Conservation (phyloP, 108 stramenopile genomes). For the Cyclotella atomus region DNA sequence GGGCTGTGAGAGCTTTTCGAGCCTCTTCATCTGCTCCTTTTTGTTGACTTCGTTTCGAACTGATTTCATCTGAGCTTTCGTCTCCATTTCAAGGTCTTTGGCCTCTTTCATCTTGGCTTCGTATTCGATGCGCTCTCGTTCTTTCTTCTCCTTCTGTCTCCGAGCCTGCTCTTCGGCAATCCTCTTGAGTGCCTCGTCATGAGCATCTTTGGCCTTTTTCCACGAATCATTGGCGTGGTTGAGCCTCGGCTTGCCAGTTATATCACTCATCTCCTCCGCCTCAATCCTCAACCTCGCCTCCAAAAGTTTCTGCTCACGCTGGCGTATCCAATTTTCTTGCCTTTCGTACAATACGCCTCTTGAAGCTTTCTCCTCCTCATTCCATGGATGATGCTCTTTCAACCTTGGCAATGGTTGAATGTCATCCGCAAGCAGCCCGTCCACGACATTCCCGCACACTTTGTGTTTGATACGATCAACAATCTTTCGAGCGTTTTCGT, state of each 20-base stretch:
- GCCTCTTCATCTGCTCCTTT: conserved; percentile 28
- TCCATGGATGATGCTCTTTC: not conserved
- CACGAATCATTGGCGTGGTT: conserved; percentile 30
- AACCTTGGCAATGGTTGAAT: not conserved
- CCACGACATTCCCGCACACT: conserved; percentile 20
- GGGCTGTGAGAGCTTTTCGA: conserved; percentile 29
- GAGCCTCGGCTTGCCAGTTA: conserved; percentile 33
- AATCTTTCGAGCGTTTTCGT: conserved; percentile 22
- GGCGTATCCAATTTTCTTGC: conserved; percentile 36
- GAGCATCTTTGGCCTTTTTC: conserved; percentile 37
- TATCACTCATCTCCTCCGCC: conserved; percentile 20
- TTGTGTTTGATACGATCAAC: conserved; percentile 29
- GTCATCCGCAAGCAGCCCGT: conserved; percentile 15
- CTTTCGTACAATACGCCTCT: conserved; percentile 13
- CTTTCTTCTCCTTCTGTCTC: conserved; percentile 21
- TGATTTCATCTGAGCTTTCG: conserved; percentile 9
- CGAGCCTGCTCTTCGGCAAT: conserved; percentile 19
- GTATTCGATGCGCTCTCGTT: conserved; percentile 16
- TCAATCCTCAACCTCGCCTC: conserved; percentile 24
- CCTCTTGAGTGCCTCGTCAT: conserved; percentile 30
- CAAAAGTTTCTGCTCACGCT: conserved; percentile 30
- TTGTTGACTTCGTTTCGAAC: conserved; percentile 18
- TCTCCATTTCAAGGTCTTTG: conserved; percentile 4
- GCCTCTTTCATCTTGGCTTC: conserved; percentile 21
- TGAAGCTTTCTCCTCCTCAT: not conserved